Evolutionary conservation across 805 yeast genomes (phyloP).

Genomic region (Saccharomycopsis amapae): DNA sequence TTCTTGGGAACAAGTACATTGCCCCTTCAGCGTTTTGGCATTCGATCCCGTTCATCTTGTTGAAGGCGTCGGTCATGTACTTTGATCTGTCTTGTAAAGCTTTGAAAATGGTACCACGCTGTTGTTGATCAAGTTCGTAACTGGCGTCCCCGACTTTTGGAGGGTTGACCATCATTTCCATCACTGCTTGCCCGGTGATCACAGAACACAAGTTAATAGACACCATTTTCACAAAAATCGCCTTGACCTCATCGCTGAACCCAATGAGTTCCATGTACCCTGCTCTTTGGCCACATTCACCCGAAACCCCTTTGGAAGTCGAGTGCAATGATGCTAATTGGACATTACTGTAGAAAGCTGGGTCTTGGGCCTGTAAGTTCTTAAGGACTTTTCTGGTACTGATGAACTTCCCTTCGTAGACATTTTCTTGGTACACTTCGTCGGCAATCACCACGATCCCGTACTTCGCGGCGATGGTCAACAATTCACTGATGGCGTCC

Average conservation of each 20-base stretch:
- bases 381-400: conserved; percentile 79
- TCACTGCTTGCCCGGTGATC: conserved; percentile 88
- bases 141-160: conserved; percentile 76
- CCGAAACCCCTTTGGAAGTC: conserved; percentile 95
- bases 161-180: conserved; percentile 90
- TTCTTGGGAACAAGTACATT: conserved; percentile 88
- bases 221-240: conserved; percentile 74
- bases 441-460: conserved; percentile 89
- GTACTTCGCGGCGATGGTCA: conserved; percentile 75
- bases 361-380: conserved; percentile 46
- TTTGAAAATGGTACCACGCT: conserved; percentile 53
- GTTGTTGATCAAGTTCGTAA: conserved; percentile 56
- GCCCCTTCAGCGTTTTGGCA: conserved; percentile 96
- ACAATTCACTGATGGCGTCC: conserved; percentile 60
- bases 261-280: conserved; percentile 96
- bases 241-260: conserved; percentile 60
- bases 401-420: conserved; percentile 72
- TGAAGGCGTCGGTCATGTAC: conserved; percentile 62
- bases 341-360: conserved; percentile 53
- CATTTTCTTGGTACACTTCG: conserved; percentile 94
- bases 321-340: conserved; percentile 93
- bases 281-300: conserved; percentile 99
- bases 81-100: conserved; percentile 59
- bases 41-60: conserved; percentile 67
- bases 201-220: conserved; percentile 91